Base-by-base conservation (phyloP, 106 monocot genomes). In the Iris macrosiphon region DNA sequence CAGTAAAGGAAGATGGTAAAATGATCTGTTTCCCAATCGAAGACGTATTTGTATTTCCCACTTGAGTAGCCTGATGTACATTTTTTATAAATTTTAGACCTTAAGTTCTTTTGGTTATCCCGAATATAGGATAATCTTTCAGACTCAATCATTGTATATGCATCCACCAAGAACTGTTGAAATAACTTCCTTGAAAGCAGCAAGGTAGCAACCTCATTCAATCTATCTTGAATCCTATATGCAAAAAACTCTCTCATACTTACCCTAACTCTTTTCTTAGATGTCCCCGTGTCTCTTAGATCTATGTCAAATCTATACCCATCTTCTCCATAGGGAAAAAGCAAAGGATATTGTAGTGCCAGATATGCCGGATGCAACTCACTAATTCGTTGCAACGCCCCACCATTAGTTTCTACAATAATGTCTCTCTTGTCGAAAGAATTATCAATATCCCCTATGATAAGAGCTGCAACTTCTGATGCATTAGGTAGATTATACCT, bases 301-400 rank as follows among this genome's bases (percentile, higher is more conserved):
- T 7, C 5, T 1, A 71, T 71, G 11, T 41, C 23, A 25, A 35
- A 19, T 25, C 13, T 49, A 17, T 27, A 71, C 10, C 63, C 71
- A 62, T 45, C 31, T 56, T 60, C 69, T 8, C 30, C 61, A 42
- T 41, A 61, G 49, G 52, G 61, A 51, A 70, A 70, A 5, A 62
- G 16, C 17, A 72, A 13, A 6, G 55, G 71, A 47, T 72, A 72
- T 55, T 72, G 62, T 22, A 72, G 12, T 16, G 63, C 34, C 55
- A 72, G 46, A 49, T 11, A 62, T 4, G 6, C 13, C 22, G 48
- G 48, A 24, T 62, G 62, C 2, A 13, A n/a, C 18, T 62, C 62
- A 37, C 34, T 33, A 15, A 62, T 62, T 49, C 62, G 46, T n/a
- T 49, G 5, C 4, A 62, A 25, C 2, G 7, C 22, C 4, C 32